Evolutionary conservation across 495 filamentous ascomycete species (phyloP).

Genomic region (Hypoxylon crocopeplum): DNA sequence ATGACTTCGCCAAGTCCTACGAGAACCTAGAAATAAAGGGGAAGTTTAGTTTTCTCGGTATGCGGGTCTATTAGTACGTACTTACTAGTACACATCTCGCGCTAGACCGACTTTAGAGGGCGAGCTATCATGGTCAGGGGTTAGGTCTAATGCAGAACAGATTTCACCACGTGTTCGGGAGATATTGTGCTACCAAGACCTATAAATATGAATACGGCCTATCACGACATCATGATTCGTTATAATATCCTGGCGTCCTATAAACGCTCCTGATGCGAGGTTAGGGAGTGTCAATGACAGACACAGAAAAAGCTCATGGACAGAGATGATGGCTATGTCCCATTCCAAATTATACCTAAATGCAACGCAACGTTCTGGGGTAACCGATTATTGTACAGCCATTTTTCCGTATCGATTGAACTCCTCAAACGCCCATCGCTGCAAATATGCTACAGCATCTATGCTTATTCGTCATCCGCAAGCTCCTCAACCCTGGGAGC

Average conservation of each 20-base stretch:
- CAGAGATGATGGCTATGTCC: neutral
- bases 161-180: neutral
- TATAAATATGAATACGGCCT: neutral
- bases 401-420: slow-evolving; percentile 20
- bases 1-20: too few species aligned
- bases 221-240: neutral
- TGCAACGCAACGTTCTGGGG: slow-evolving; percentile 6
- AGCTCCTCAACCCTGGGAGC: slow-evolving; percentile 71
- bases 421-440: slow-evolving; percentile 35
- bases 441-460: slow-evolving; percentile 16
- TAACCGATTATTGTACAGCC: slow-evolving; percentile 25
- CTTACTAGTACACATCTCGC: too few species aligned
- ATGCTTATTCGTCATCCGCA: slow-evolving; percentile 61
- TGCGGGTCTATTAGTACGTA: too few species aligned
- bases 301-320: neutral
- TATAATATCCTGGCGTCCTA: neutral
- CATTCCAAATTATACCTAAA: slow-evolving; percentile 13
- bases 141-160: neutral
- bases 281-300: neutral
- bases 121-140: too few species aligned
- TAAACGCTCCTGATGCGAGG: neutral
- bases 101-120: too few species aligned
- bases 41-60: too few species aligned
- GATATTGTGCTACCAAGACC: neutral
- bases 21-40: too few species aligned